phyloP scores from a whole-genome alignment of 306 rosid species.

The Malus fusca region DNA sequence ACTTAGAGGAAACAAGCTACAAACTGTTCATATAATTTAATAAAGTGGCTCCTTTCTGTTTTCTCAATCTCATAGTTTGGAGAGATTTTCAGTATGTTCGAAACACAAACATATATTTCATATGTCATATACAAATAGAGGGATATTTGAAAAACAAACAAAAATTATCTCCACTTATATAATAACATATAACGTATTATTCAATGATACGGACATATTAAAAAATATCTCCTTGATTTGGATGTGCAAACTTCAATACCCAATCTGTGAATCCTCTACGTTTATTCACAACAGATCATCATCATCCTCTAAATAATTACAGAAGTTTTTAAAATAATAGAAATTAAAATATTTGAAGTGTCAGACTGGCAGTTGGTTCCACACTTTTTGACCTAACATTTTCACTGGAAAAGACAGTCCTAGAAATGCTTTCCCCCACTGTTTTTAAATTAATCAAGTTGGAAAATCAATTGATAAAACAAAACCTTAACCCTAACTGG shows the following conservation, averaged over 20 bases:
- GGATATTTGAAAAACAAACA: too few species aligned
- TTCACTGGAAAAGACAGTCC: conserved; percentile 35
- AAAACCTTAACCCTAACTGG: background rate
- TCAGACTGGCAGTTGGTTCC: conserved; percentile 25
- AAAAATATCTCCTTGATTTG: too few species aligned
- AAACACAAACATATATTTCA: too few species aligned
- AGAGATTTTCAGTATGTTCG: too few species aligned
- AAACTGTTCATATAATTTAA: background rate
- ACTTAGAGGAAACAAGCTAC: background rate
- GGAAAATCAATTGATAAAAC: background rate
- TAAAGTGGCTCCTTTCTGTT: background rate
- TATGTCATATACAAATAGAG: too few species aligned
- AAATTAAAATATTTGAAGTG: conserved; percentile 10
- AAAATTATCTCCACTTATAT: fast-evolving
- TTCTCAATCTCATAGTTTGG: too few species aligned
- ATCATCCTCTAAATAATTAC: conserved; percentile 18
- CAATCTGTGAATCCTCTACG: background rate
- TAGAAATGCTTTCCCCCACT: conserved; percentile 1
- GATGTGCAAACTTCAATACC: background rate
- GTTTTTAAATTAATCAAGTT: background rate
- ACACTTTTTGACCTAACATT: conserved; percentile 27
- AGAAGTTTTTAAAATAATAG: background rate
- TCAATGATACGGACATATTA: too few species aligned
- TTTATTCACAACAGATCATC: conserved; percentile 24
- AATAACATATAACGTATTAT: too few species aligned